Evolutionary conservation across 129 eudicot genomes (phyloP).

Genomic region (Tagetes erecta): DNA sequence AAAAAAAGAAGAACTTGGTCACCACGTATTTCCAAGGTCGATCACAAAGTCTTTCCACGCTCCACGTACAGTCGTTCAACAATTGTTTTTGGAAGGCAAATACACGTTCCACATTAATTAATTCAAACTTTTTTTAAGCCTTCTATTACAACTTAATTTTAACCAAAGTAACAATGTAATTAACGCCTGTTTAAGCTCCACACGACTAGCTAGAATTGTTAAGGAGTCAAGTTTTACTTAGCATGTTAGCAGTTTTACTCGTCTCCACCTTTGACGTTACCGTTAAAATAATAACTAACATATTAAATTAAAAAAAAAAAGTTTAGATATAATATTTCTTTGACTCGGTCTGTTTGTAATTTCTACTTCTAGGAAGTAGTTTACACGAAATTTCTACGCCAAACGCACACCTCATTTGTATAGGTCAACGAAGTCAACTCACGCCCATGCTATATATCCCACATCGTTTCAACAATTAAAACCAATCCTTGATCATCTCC

Average conservation of each 20-base stretch:
- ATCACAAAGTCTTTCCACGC: neutral
- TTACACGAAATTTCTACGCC: neutral
- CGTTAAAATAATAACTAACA: neutral
- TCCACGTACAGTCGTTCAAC: neutral
- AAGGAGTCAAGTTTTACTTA: no score
- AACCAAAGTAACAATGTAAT: no score
- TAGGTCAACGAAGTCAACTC: neutral
- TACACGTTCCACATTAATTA: no score
- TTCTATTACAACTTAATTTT: no score
- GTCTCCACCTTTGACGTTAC: no score
- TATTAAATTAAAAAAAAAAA: no score
- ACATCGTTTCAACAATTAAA: neutral
- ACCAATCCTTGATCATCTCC: neutral
- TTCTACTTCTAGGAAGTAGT: neutral
- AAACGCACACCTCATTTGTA: neutral
- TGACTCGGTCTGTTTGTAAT: neutral
- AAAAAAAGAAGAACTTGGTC: neutral
- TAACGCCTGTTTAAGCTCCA: no score
- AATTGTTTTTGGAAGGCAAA: no score
- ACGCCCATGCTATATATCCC: neutral
- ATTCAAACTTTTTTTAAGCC: no score
- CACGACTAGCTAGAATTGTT: no score
- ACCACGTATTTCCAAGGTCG: constrained; percentile 1
- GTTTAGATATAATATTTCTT: neutral
- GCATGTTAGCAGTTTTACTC: no score